Evolutionary conservation across 164 flowering plant genomes (phyloP), one percentile per base, ranked within the genome.

Genomic region (Aristolochia californica): DNA sequence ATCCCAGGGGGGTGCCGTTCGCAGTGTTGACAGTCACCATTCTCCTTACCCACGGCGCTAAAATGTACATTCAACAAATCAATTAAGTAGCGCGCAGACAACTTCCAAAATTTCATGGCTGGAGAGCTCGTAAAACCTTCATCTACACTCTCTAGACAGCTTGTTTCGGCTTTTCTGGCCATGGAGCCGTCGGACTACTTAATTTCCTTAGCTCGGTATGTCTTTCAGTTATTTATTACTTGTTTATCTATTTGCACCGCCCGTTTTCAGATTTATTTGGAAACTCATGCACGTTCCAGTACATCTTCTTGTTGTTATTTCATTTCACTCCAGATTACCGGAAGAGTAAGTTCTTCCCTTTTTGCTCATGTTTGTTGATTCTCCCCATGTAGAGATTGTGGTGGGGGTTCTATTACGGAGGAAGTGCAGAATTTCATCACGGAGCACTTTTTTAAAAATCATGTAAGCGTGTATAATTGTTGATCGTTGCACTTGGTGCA

Each of bases 101-200:
- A 34, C 40, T 34, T 34, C 40, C 40, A 34, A 34, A 28, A 34
- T 34, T 34, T 34, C 16, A 50, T 50, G 54, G 54, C 26, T 16
- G 54, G 13, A 13, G 54, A 20, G 62, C 76, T 40, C 72, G 65
- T 21, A 27, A 67, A 23, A 47, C 38, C 24, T 77, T 81, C 30
- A 65, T 72, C 5, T 59, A 59, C 21, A 78, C 57, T 54, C 56
- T 18, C 13, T 54, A 20, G 27, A 2, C 73, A 73, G 55, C 49
- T 85, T 48, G n/a, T 85, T 60, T 76, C 91, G 5, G 97, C 96
- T 26, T 84, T 85, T 55, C 82, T 85, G 55, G 81, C 97, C 56
- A 81, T 85, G 97, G 99, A 93, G 62, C 83, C 99, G 22, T 52
- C 83, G 5, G 75, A 78, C 22, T 64, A 56, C 62, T 64, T 93